Evolutionary conservation across 208 protist genomes (phyloP), one percentile per base, ranked within the genome.

Genomic region (Angomonas desouzai): DNA sequence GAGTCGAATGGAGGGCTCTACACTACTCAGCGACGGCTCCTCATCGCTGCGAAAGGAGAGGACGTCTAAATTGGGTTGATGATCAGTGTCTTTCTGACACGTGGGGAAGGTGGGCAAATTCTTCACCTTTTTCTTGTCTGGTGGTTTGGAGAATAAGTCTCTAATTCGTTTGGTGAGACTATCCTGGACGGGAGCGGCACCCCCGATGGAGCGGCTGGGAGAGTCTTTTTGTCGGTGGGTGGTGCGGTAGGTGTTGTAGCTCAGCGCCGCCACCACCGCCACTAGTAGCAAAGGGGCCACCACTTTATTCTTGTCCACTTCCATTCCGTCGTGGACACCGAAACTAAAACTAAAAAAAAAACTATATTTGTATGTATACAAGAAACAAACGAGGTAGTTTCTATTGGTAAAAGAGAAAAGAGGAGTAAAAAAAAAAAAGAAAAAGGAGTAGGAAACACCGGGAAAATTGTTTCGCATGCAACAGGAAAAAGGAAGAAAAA

Each of bases 1-100:
- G 29, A 61, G 33, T 9, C 56, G 56, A 40, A 61, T 61, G 33
- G 56, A 61, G 20, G 56, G 3, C 36, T 61, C 56, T 18, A 27
- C 38, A 4, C 20, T 9, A n/a, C 33, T 16, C 6, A 23, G 20
- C 20, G 20, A 9, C 45, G 18, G 18, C 18, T 51, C 45, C 45
- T 13, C 20, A 27, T 51, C 45, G n/a, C 45, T 51, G 45, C 45
- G 20, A 23, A 51, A 27, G 45, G 45, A 51, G 6, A 51, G 45
- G 18, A 23, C 45, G 20, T 51, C 20, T 4, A 27, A 4, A 23
- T 51, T 51, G 4, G 9, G 45, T 13, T 3, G 45, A 4, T 3
- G 9, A 40, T 40, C 36, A 13, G 36, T 40, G 36, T 40, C 36
- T 40, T 40, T 40, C 9, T 40, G 36, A 51, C 3, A 27, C 9